Percentiles rank a stretch among this genome's conserved stretches.
These are phyloP conservation scores for Colletotrichum lupini DNA, from an alignment of 2,329 filamentous ascomycete genomes.

Conservation along the genomic window DNA sequence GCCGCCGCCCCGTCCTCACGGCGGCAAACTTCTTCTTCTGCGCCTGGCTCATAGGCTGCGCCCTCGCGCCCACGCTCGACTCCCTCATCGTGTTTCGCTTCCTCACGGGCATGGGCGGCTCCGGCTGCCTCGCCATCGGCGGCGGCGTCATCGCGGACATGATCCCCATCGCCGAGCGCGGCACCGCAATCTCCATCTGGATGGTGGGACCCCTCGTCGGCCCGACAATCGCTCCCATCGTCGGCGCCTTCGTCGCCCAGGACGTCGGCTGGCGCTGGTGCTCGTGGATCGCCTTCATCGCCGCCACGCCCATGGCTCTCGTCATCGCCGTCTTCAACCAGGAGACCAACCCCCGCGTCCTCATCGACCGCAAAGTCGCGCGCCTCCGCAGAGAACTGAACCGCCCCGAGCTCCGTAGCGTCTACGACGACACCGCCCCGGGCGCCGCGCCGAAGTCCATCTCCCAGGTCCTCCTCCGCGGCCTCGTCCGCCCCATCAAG, in stretches of 20 bases:
- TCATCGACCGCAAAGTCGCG: constrained; percentile 60
- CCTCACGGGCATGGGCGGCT: constrained; percentile 68
- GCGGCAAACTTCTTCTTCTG: constrained; percentile 70
- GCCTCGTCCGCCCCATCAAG: constrained; percentile 62
- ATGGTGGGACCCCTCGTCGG: constrained; percentile 54
- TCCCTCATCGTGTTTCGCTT: constrained; percentile 70
- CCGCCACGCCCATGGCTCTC: constrained; percentile 47
- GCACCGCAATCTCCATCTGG: constrained; percentile 62
- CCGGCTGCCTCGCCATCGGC: constrained; percentile 64
- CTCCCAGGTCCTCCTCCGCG: constrained; percentile 47
- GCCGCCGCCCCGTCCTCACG: constrained; percentile 67
- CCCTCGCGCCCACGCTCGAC: constrained; percentile 63
- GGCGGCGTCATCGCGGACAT: constrained; percentile 67
- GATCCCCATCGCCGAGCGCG: constrained; percentile 58
- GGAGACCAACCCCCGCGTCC: constrained; percentile 61
- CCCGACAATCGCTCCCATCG: constrained; percentile 58
- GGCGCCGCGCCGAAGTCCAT: constrained; percentile 46
- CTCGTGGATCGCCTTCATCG: constrained; percentile 64
- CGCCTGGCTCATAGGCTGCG: constrained; percentile 73
- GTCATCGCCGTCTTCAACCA: constrained; percentile 53
- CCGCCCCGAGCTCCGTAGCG: constrained; percentile 50
- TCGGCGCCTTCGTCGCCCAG: constrained; percentile 61
- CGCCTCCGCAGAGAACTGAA: constrained; percentile 56
- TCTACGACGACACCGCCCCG: constrained; percentile 34
- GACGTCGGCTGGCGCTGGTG: constrained; percentile 64